A percentile compares a stretch with the other conserved stretches of the same genome.
phyloP scores from a whole-genome alignment of 345 rosid species.

The Boechera divaricarpa region DNA sequence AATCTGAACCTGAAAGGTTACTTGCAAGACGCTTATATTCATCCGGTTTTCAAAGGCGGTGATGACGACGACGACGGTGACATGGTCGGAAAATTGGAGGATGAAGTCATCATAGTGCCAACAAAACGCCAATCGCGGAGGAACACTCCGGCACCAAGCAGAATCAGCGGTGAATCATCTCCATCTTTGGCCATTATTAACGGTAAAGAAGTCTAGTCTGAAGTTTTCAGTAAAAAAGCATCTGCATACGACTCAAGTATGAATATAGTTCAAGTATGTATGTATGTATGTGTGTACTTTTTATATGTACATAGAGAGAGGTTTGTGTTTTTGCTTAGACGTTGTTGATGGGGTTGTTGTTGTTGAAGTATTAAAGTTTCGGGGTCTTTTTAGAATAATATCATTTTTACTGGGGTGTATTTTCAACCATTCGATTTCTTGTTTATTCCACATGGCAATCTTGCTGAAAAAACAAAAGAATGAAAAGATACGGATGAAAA shows the following conservation, averaged over 20 bases:
- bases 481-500: no score
- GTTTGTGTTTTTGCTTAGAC: background rate
- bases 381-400: background rate
- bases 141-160: slow-evolving; percentile 63
- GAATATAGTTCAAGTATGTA: slow-evolving; percentile 8
- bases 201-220: slow-evolving; percentile 39
- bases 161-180: slow-evolving; percentile 51
- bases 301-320: slow-evolving; percentile 11
- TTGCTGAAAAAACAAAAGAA: no score
- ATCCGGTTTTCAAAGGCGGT: slow-evolving; percentile 68
- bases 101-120: slow-evolving; percentile 67
- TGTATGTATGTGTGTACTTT: slow-evolving; percentile 3
- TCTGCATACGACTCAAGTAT: background rate
- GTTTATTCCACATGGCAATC: no score
- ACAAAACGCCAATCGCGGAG: slow-evolving; percentile 67
- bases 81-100: slow-evolving; percentile 44
- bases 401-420: background rate
- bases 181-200: slow-evolving; percentile 39
- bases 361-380: background rate
- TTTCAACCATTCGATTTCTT: no score
- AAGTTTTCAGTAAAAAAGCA: background rate
- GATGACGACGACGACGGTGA: slow-evolving; percentile 49
- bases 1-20: slow-evolving; percentile 70
- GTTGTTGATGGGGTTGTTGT: background rate
- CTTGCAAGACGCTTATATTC: slow-evolving; percentile 75